A percentile compares a stretch with the other conserved stretches of the same genome.
Evolutionary conservation across 225 moss, liverwort and hornwort species (phyloP).

Genomic region (Sphagnum tenellum): DNA sequence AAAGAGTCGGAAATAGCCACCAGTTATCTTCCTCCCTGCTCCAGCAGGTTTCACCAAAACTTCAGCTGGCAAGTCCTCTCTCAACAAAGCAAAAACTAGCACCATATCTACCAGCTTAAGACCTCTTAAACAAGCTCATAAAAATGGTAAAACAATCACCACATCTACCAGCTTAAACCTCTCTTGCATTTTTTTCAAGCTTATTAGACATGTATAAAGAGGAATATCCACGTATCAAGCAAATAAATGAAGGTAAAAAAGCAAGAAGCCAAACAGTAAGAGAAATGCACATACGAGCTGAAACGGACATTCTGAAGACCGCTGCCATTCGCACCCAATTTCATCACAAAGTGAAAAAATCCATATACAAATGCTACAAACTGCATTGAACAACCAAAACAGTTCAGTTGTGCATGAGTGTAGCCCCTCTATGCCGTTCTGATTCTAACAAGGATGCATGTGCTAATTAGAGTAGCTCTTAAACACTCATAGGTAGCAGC

Average conservation of each 20-base stretch:
- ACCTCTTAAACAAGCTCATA: no score
- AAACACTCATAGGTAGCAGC: no score
- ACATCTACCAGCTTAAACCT: no score
- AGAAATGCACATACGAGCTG: constrained; percentile 48
- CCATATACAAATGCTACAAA: constrained; percentile 71
- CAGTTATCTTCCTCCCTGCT: constrained; percentile 87
- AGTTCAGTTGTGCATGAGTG: neutral
- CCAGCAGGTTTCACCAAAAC: neutral
- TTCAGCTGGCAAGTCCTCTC: neutral
- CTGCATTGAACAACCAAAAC: constrained; percentile 24
- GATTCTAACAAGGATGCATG: no score
- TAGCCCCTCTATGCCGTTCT: neutral
- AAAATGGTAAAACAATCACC: neutral
- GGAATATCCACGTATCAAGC: no score
- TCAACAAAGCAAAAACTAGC: neutral
- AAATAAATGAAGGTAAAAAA: neutral
- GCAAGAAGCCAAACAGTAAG: neutral
- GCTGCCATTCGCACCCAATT: constrained; percentile 23
- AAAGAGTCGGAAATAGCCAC: constrained; percentile 82
- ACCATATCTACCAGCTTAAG: no score
- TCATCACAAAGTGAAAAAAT: constrained; percentile 54
- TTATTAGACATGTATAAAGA: no score
- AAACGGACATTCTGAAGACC: constrained; percentile 40
- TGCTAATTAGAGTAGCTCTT: no score
- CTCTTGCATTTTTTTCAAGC: no score